Evolutionary conservation across 2,329 filamentous ascomycete genomes (phyloP).

Genomic region (Ascochyta lentis): DNA sequence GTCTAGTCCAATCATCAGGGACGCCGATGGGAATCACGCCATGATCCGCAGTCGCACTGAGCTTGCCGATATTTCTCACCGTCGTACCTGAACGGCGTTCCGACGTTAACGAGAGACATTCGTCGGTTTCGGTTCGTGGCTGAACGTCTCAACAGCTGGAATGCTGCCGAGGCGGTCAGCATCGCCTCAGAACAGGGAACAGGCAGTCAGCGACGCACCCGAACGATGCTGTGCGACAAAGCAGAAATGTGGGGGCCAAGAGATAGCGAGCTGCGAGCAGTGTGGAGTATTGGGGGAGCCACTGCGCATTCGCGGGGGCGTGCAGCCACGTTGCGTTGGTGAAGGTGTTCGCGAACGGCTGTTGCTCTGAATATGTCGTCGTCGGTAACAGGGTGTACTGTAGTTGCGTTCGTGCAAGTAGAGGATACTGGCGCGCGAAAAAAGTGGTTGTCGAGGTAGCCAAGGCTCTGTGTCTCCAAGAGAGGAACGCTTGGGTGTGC

Average conservation of each 20-base stretch:
- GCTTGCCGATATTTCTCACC: slow-evolving; percentile 14
- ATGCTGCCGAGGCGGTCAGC: slow-evolving; percentile 17
- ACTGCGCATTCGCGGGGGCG: background rate
- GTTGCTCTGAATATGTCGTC: too few species aligned
- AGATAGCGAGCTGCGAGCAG: background rate
- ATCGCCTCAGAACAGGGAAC: slow-evolving; percentile 2
- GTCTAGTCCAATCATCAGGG: slow-evolving; percentile 3
- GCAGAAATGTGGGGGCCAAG: background rate
- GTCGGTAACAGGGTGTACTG: too few species aligned
- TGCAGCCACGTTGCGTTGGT: background rate
- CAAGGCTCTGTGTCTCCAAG: background rate
- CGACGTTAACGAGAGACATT: slow-evolving; percentile 13
- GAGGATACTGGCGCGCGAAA: too few species aligned
- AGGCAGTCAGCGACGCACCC: slow-evolving; percentile 1
- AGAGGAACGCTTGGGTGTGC: background rate
- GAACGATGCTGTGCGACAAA: slow-evolving; percentile 1
- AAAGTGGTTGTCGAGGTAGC: background rate
- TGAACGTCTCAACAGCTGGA: slow-evolving; percentile 11
- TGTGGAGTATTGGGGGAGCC: background rate
- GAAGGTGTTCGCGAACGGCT: background rate
- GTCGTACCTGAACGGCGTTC: slow-evolving; percentile 16
- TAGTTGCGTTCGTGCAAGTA: too few species aligned
- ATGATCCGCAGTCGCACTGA: slow-evolving; percentile 6
- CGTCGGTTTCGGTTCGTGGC: slow-evolving; percentile 14
- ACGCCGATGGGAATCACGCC: background rate